phyloP scores from a whole-genome alignment of 768 basidiomycete species.

The Xerocomus spinulosus region DNA sequence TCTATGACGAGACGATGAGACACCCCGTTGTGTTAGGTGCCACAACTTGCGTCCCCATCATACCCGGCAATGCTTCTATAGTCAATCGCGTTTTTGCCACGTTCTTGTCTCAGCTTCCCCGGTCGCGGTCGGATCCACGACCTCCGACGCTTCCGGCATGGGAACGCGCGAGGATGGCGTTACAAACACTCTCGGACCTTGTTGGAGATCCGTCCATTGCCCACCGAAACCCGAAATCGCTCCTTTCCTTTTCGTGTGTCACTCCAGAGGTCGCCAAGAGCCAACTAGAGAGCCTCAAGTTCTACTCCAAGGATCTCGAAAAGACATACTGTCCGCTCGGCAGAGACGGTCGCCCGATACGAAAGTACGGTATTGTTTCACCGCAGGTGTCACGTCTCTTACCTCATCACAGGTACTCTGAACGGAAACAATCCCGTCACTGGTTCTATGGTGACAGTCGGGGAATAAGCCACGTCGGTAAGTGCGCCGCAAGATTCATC shows the following conservation, averaged over 20 bases:
- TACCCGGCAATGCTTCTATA: slow-evolving; percentile 53
- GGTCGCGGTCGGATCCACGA: slow-evolving; percentile 43
- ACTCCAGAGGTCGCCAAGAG: slow-evolving; percentile 45
- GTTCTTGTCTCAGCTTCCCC: slow-evolving; percentile 57
- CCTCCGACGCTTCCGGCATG: slow-evolving; percentile 32
- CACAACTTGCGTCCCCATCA: slow-evolving; percentile 49
- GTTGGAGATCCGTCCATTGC: slow-evolving; percentile 42
- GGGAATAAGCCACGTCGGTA: slow-evolving; percentile 54
- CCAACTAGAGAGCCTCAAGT: slow-evolving; percentile 46
- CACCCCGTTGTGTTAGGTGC: slow-evolving; percentile 38
- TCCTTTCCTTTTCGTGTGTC: slow-evolving; percentile 66
- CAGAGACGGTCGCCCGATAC: slow-evolving; percentile 53
- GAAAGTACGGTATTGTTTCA: slow-evolving; percentile 43
- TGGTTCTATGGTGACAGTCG: slow-evolving; percentile 61
- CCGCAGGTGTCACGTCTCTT: background rate
- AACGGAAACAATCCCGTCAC: slow-evolving; percentile 46
- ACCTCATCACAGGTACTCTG: slow-evolving; percentile 47
- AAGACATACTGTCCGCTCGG: slow-evolving; percentile 54
- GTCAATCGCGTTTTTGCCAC: slow-evolving; percentile 59
- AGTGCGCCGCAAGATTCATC: slow-evolving; percentile 12
- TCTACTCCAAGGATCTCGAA: slow-evolving; percentile 42
- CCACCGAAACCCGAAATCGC: slow-evolving; percentile 50
- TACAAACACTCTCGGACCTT: slow-evolving; percentile 51
- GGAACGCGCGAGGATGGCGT: slow-evolving; percentile 53
- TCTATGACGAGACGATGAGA: background rate